Evolutionary conservation across 352 stramenopile genomes (phyloP), one percentile per base, ranked within the genome.

Genomic region (Nothophytophthora sp.): DNA sequence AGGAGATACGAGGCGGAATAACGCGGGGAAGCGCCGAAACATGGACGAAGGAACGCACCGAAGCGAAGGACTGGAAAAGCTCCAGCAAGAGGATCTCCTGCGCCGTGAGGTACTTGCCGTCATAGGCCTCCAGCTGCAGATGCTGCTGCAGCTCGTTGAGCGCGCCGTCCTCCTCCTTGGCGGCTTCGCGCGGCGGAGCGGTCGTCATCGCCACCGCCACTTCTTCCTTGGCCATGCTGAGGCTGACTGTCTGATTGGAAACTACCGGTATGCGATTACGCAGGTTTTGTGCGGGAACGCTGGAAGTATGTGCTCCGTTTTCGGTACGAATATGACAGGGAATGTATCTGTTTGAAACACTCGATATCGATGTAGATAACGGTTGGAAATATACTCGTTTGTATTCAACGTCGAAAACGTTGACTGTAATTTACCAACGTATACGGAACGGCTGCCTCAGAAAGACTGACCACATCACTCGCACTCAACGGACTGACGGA

Each of bases 61-160:
- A n/a, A 13, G 47, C 34, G 33, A 71, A 55, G 36, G 75, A 58
- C 45, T 84, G 58, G 49, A 86, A 92, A 25, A 90, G 70, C 48
- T 89, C 69, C 22, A 85, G 43, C 22, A 92, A 55, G 18, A 90
- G 60, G 25, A 90, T 90, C 61, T 92, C 82, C 58, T 92, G 82
- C 32, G 66, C 60, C 32, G 82, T 92, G 34, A 92, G 76, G 69
- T 89, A 92, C 54, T 85, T 86, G 10, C 73, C 76, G 10, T 79
- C 71, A 39, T 66, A 81, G 4, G 75, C 67, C 49, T 88, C 70
- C 32, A 92, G 77, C 67, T 90, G 79, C 52, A 90, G 64, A 46
- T 90, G 76, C 68, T 80, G 63, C 71, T 89, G 80, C 45, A 90
- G 70, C 44, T 80, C 78, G 27, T 69, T 50, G 32, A 70, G 59